Base-by-base conservation (phyloP, 441 rosid species). In the Viola pubescens region DNA sequence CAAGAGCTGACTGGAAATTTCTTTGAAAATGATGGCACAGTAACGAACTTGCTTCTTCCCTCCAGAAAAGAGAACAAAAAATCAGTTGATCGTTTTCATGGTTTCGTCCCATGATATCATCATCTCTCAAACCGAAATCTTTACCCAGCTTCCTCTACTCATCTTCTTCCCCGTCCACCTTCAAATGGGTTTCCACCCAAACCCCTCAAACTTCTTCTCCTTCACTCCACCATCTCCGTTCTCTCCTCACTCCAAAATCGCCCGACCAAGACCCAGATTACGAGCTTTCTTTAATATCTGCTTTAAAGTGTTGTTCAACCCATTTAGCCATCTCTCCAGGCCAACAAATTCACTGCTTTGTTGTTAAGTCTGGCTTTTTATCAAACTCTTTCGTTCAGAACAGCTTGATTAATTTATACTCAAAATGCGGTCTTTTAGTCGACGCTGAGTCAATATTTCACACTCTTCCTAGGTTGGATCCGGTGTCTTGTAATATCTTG, bases 331-430 rank as follows among this genome's bases (percentile, higher is more conserved):
- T 73, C 3, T 62, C 70, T 59, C 74, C 58, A 57, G 94, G 91
- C 51, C 82, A 68, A 40, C 79, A 75, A 67, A 69, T 82, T 52
- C 96, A 90, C 50, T 66, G 80, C 74, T 63, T 72, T 14, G 68
- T 75, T 41, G 63, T 83, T 11, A 86, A 82, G 57, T 76, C 79
- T 0, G 95, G 96, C 65, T 68, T 79, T n/a, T 68, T 62, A 19
- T 83, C 82, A 3, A 86, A 86, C 76, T 69, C 75, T 60, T 88
- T 76, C 59, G 66, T 91, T 26, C 72, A 61, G 26, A 91, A 91
- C 63, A 86, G 95, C 59, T 77, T 88, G 63, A 81, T 85, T 48
- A 84, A 85, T 68, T 58, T 88, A 88, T 88, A 91, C 58, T 77
- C 84, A 0, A 88, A 79, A 75, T 84, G 87, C 52, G 77, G 81